Evolutionary conservation across 2,329 filamentous ascomycete genomes (phyloP), one percentile per base, ranked within the genome.

Genomic region (Cladosporium sp.): DNA sequence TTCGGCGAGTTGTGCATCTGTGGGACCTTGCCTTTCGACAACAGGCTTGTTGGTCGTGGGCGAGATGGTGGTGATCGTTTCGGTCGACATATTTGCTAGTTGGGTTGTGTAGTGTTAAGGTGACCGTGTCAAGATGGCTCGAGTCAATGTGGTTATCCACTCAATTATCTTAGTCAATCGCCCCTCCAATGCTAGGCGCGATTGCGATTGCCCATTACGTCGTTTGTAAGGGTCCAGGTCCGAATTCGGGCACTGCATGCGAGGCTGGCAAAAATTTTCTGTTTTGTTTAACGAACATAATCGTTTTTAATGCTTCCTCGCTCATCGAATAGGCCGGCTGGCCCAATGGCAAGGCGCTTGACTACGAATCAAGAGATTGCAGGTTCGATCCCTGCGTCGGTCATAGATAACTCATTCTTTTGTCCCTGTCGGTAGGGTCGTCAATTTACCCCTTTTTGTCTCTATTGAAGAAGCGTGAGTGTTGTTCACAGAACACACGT

Each of bases 1-100:
- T 57, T 81, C 75, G 51, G 86, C 78, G 50, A 96, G 79, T 62
- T 96, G 89, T 25, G 82, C 75, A 36, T 83, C 75, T 44, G 89
- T 87, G 64, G 88, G 80, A 65, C 90, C 91, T 73, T 86, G 85
- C 64, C 92, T 86, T 60, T 87, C 90, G 64, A 96, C 74, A 72
- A 97, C 84, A 57, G 89, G 81, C 77, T 92, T 85, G 75, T 94
- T 93, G 64, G 91, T 97, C 62, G 84, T 88, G 57, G 93, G 93
- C 3, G 93, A 97, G 74, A 97, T 92, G 64, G 93, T 97, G 32
- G 78, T 85, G 66, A 87, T 79, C 37, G 76, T 82, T 71, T 85
- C 83, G 39, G 77, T 68, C 39, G 79, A 77, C 81, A 84, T 79
- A 64, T 40, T 73, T 68, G 45, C 17, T 25, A 12, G 19, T 35